phyloP scores from a whole-genome alignment of 1,284 basidiomycete genomes.

The Cerrena zonata region DNA sequence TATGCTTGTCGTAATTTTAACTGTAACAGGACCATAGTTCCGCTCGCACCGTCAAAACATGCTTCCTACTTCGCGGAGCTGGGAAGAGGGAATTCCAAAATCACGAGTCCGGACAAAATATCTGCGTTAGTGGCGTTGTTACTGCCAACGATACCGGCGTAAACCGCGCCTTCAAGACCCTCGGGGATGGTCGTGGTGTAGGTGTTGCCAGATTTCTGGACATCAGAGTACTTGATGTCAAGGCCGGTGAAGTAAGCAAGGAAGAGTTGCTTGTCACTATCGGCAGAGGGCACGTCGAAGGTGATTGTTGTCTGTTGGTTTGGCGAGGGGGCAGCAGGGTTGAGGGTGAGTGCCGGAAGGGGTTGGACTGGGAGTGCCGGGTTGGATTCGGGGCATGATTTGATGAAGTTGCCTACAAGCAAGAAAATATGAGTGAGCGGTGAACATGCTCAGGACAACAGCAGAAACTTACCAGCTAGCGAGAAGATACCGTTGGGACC shows the following conservation, averaged over 20 bases:
- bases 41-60: too few species aligned
- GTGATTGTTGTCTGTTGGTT: slow-evolving; percentile 26
- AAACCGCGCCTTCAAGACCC: slow-evolving; percentile 28
- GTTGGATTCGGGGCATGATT: slow-evolving; percentile 41
- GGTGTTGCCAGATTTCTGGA: slow-evolving; percentile 25
- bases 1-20: too few species aligned
- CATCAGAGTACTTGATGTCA: slow-evolving; percentile 27
- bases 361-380: slow-evolving; percentile 34
- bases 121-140: slow-evolving; percentile 22
- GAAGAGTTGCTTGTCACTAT: slow-evolving; percentile 25
- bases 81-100: slow-evolving; percentile 23
- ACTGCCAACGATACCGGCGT: slow-evolving; percentile 24
- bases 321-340: slow-evolving; percentile 17
- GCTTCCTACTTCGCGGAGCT: slow-evolving; percentile 9
- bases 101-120: slow-evolving; percentile 26
- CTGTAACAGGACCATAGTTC: too few species aligned
- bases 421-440: neutral
- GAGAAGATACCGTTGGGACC: slow-evolving; percentile 43
- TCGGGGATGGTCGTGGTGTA: slow-evolving; percentile 23
- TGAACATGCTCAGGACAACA: neutral
- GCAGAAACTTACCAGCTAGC: slow-evolving; percentile 25
- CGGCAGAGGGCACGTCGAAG: slow-evolving; percentile 19
- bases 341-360: slow-evolving; percentile 34
- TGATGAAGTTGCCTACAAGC: slow-evolving; percentile 33
- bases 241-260: slow-evolving; percentile 37